A percentile compares a stretch with the other conserved stretches of the same genome.
These are phyloP conservation scores for Lachnellula cervina DNA, from an alignment of 2,329 filamentous ascomycete species.

Conservation along the genomic window DNA sequence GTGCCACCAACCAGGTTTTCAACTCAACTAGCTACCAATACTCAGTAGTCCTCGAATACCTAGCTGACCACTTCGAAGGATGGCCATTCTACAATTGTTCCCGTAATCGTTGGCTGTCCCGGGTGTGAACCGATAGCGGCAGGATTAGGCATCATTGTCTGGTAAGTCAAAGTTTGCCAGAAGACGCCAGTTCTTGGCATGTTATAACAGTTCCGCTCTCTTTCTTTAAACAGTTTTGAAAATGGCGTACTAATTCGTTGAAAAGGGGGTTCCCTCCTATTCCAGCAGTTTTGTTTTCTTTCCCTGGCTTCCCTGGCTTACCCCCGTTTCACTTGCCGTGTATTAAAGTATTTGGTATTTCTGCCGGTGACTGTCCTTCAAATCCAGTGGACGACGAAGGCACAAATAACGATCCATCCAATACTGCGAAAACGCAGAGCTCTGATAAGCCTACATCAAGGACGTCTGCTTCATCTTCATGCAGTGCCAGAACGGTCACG, in stretches of 20 bases:
- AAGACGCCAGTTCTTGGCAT: too few relatives aligned
- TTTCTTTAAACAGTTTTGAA: too few relatives aligned
- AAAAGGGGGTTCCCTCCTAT: not conserved
- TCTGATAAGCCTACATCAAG: not conserved
- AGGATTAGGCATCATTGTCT: too few relatives aligned
- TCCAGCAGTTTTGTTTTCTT: not conserved
- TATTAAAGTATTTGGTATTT: not conserved
- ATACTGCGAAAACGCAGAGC: not conserved
- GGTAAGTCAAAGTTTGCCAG: too few relatives aligned
- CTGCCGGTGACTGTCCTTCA: not conserved
- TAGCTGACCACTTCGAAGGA: too few relatives aligned
- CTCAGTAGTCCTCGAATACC: too few relatives aligned
- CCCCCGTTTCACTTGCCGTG: not conserved
- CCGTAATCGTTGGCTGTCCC: too few relatives aligned
- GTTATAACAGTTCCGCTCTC: too few relatives aligned
- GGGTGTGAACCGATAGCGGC: too few relatives aligned
- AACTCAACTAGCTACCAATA: too few relatives aligned
- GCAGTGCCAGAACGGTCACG: not conserved
- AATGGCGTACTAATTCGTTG: not conserved
- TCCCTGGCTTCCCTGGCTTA: not conserved
- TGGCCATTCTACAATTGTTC: too few relatives aligned
- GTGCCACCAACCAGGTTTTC: too few relatives aligned
- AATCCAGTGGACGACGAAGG: not conserved
- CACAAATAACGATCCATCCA: not conserved
- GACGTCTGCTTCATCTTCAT: not conserved